These are phyloP conservation scores for Chalciporus sp. DNA, from an alignment of 1,284 basidiomycete species.

Conservation along the genomic window DNA sequence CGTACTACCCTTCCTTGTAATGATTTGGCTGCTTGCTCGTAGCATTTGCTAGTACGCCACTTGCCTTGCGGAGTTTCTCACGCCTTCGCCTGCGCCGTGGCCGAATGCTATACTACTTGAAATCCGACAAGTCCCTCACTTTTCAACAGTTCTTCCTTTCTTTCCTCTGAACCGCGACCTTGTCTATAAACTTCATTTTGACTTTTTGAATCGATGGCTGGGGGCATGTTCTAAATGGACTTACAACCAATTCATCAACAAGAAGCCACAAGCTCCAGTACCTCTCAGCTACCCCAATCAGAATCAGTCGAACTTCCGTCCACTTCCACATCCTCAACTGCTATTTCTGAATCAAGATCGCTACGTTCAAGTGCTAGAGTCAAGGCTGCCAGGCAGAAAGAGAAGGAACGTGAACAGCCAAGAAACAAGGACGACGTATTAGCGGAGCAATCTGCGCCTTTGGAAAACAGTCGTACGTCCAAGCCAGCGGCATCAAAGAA, in stretches of 20 bases:
- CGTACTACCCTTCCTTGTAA: neutral
- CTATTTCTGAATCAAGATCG: constrained; percentile 48
- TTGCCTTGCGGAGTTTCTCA: constrained; percentile 29
- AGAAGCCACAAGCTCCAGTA: constrained; percentile 68
- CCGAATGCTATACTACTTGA: constrained; percentile 32
- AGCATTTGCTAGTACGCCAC: constrained; percentile 6
- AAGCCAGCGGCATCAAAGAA: constrained; percentile 45
- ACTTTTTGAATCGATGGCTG: constrained; percentile 72
- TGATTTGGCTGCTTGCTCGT: neutral
- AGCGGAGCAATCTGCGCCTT: constrained; percentile 41
- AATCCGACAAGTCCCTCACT: constrained; percentile 24
- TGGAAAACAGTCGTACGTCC: constrained; percentile 44
- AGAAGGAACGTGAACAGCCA: constrained; percentile 47
- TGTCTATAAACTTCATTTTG: constrained; percentile 23
- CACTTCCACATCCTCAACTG: constrained; percentile 35
- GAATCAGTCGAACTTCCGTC: constrained; percentile 39
- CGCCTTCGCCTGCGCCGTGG: constrained; percentile 29
- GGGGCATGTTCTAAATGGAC: constrained; percentile 84
- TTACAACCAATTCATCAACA: constrained; percentile 67
- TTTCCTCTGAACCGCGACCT: constrained; percentile 31
- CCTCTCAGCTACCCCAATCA: constrained; percentile 39
- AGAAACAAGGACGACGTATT: constrained; percentile 42
- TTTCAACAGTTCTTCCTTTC: constrained; percentile 18
- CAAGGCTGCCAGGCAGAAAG: constrained; percentile 72
- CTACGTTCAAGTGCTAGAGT: constrained; percentile 75